A percentile compares a stretch with the other conserved stretches of the same genome.
Conservation (phyloP, 2,329 filamentous ascomycete genomes). For the Didymella glomerata region DNA sequence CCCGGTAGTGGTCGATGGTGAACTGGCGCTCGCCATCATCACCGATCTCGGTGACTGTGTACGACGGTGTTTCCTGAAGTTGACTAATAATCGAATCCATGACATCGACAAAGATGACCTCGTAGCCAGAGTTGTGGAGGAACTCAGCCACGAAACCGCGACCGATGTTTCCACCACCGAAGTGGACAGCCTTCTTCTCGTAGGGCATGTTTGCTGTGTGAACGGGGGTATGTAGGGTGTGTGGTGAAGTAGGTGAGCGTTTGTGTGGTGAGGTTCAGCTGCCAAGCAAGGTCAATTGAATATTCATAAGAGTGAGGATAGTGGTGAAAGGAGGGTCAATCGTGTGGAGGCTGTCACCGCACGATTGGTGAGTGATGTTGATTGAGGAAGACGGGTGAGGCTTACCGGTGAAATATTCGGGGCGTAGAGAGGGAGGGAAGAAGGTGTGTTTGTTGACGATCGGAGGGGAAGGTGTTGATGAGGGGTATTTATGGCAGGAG, state of each 20-base stretch:
- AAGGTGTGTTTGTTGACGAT: slow-evolving; percentile 36
- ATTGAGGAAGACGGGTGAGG: neutral
- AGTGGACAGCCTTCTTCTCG: slow-evolving; percentile 62
- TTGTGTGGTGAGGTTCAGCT: slow-evolving; percentile 13
- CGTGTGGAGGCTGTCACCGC: neutral
- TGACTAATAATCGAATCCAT: slow-evolving; percentile 81
- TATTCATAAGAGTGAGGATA: neutral
- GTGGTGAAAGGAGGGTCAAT: neutral
- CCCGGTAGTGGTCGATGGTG: slow-evolving; percentile 92
- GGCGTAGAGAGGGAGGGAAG: slow-evolving; percentile 22
- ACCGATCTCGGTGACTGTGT: slow-evolving; percentile 93
- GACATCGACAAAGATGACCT: slow-evolving; percentile 96
- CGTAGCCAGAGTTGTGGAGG: slow-evolving; percentile 92
- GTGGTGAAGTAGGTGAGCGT: slow-evolving; percentile 4
- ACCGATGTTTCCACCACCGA: slow-evolving; percentile 63
- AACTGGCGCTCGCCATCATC: slow-evolving; percentile 81
- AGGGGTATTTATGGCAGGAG: slow-evolving; percentile 32
- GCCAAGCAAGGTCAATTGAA: slow-evolving; percentile 10
- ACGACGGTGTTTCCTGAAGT: slow-evolving; percentile 77
- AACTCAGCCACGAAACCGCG: slow-evolving; percentile 65
- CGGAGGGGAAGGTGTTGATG: slow-evolving; percentile 21
- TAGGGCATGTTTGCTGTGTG: slow-evolving; percentile 42
- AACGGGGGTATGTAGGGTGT: slow-evolving; percentile 6
- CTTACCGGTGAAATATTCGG: slow-evolving; percentile 13
- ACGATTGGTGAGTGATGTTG: neutral